Percentiles rank a stretch among this genome's conserved stretches.
phyloP scores from a whole-genome alignment of 352 stramenopile species.

The Globisporangium solare region DNA sequence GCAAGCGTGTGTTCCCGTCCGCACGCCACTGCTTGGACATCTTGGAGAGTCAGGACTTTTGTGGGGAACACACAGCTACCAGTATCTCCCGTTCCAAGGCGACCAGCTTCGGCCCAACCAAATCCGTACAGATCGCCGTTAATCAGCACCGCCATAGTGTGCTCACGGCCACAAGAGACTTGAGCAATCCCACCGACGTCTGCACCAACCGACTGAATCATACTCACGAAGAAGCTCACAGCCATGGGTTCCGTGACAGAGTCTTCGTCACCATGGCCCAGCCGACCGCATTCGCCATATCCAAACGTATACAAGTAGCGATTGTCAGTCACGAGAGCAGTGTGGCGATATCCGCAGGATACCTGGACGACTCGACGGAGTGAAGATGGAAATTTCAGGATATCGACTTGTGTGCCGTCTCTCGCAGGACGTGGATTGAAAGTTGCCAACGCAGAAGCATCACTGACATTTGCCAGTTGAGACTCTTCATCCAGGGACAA shows the following conservation, averaged over 20 bases:
- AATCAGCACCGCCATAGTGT: conserved; percentile 73
- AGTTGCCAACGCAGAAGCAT: too few species aligned
- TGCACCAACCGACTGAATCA: conserved; percentile 33
- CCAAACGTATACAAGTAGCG: conserved; percentile 73
- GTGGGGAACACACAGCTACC: conserved; percentile 55
- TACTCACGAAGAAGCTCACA: conserved; percentile 55
- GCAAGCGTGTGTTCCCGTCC: conserved; percentile 79
- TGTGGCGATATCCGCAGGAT: conserved; percentile 75
- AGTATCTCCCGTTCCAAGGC: conserved; percentile 74
- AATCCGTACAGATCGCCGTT: conserved; percentile 77
- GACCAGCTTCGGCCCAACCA: conserved; percentile 81
- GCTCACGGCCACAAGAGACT: conserved; percentile 77
- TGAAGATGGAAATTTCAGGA: conserved; percentile 44
- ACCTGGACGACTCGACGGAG: conserved; percentile 60
- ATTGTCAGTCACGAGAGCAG: conserved; percentile 63
- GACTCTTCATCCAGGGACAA: conserved; percentile 66
- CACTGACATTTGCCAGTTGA: conserved; percentile 15
- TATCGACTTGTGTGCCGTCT: conserved; percentile 16
- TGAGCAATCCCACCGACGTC: conserved; percentile 32
- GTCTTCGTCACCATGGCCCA: conserved; percentile 68
- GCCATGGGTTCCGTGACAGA: conserved; percentile 30
- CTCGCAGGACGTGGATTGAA: background rate
- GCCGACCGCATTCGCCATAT: conserved; percentile 71
- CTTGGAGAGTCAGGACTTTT: conserved; percentile 45
- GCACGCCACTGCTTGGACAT: conserved; percentile 56